Percentiles rank a stretch among this genome's conserved stretches.
Conservation (phyloP, 2,329 filamentous ascomycete genomes). For the Ampelomyces quisqualis region DNA sequence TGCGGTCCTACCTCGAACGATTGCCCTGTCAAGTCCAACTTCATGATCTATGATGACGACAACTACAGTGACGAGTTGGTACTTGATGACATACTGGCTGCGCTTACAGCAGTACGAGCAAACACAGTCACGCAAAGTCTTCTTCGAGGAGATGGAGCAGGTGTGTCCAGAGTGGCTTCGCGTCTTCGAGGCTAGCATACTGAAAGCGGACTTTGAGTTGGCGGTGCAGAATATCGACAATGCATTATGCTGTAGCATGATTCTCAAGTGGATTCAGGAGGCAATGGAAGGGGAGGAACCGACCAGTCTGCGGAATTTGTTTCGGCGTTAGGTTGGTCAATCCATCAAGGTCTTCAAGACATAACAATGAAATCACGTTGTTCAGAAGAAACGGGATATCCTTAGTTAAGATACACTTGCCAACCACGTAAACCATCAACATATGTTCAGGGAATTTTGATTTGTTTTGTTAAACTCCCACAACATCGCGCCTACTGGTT, state of each 20-base stretch:
- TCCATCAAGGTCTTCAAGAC: too few relatives aligned
- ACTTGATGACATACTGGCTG: constrained; percentile 1
- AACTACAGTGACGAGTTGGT: background rate
- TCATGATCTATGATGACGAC: background rate
- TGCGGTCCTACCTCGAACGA: background rate
- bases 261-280: background rate
- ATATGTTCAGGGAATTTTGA: too few relatives aligned
- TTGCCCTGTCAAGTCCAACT: background rate
- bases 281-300: background rate
- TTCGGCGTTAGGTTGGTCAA: background rate
- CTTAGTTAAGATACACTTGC: too few relatives aligned
- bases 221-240: background rate
- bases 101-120: constrained; percentile 10
- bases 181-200: background rate
- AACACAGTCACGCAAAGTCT: constrained; percentile 8
- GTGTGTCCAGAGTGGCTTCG: constrained; percentile 11
- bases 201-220: constrained; percentile 6
- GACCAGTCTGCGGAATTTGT: background rate
- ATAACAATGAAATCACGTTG: too few relatives aligned
- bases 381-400: too few relatives aligned
- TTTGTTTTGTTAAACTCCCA: too few relatives aligned
- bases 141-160: constrained; percentile 16
- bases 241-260: background rate
- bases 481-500: too few relatives aligned
- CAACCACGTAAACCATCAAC: too few relatives aligned